Base-by-base conservation (phyloP, 176 grass and related monocot species). In the Bonia amplexicaulis region DNA sequence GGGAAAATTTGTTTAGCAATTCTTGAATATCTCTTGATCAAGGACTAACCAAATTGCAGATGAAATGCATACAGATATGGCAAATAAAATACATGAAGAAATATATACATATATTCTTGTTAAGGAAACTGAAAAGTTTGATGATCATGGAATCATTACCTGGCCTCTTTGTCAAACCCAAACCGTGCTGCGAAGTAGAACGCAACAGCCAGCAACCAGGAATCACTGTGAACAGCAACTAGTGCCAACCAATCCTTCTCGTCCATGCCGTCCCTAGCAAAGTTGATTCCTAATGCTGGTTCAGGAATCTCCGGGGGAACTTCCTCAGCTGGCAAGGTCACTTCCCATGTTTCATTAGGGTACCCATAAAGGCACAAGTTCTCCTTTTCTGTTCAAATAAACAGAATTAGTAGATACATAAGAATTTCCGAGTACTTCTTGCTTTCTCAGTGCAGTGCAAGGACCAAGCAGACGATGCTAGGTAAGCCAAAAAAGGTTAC, bases 131-230 rank as follows among this genome's bases (percentile, higher is more conserved):
- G 42, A 40, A 53, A 85, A 65, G 45, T 75, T 76, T 22, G 20
- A 87, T 84, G 42, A 26, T 69, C 12, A 86, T 64, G 42, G 23
- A 85, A 83, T 58, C 65, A 48, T 91, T 88, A 97, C 95, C 95
- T 97, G 37, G 95, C 45, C 42, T 97, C 93, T 89, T 97, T 97
- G 82, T 97, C 95, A 81, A 97, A 97, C 48, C 93, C 92, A 86
- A 97, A 97, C 42, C 95, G 95, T 53, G 95, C 95, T 2, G 89
- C 95, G 16, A 95, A 97, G 82, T 97, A 97, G 85, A 97, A 97
- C 6, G 93, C 89, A 82, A 97, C 95, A 80, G 95, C 92, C 45
- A 97, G 54, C 78, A 95, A 86, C 95, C 95, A 97, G 16, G 95
- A 90, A 87, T 97, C 95, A 63, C 92, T 93, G 76, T 97, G 93